These are phyloP conservation scores for Typha latifolia DNA, from an alignment of 176 grass and related monocot genomes.

Conservation along the genomic window DNA sequence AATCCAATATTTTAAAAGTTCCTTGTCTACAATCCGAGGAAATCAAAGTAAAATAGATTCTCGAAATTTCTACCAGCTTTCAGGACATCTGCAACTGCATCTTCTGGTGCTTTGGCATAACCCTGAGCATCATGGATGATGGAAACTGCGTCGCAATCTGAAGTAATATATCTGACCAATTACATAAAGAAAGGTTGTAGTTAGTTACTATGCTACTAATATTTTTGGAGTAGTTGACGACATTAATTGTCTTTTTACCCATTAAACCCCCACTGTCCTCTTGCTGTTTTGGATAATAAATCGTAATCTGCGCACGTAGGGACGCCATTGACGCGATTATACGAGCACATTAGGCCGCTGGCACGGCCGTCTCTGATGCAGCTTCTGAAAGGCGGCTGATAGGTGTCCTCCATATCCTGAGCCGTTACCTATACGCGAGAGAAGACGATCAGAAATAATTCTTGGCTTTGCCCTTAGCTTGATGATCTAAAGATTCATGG, in stretches of 20 bases:
- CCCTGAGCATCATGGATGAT: slow-evolving; percentile 32
- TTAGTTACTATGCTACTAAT: too few species aligned
- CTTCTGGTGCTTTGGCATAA: slow-evolving; percentile 41
- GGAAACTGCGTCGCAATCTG: slow-evolving; percentile 63
- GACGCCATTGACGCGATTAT: slow-evolving; percentile 60
- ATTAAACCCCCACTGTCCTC: slow-evolving; percentile 38
- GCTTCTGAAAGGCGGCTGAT: slow-evolving; percentile 60
- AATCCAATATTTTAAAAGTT: slow-evolving; percentile 3
- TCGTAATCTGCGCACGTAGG: slow-evolving; percentile 44
- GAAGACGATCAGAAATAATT: too few species aligned
- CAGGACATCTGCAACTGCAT: slow-evolving; percentile 46
- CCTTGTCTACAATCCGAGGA: not conserved
- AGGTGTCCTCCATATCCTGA: slow-evolving; percentile 73
- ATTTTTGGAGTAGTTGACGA: too few species aligned
- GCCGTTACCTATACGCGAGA: slow-evolving; percentile 13
- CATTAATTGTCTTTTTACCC: slow-evolving; percentile 25
- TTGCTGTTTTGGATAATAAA: slow-evolving; percentile 39
- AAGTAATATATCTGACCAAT: slow-evolving; percentile 43
- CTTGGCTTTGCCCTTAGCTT: too few species aligned
- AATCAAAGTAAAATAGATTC: not conserved
- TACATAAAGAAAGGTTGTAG: not conserved
- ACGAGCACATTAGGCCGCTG: slow-evolving; percentile 64
- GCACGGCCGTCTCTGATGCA: slow-evolving; percentile 48
- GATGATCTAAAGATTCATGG: not conserved
- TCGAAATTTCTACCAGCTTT: slow-evolving; percentile 35